These are phyloP conservation scores for Colletotrichum filicis DNA, from an alignment of 2,329 filamentous ascomycete species.

Conservation along the genomic window DNA sequence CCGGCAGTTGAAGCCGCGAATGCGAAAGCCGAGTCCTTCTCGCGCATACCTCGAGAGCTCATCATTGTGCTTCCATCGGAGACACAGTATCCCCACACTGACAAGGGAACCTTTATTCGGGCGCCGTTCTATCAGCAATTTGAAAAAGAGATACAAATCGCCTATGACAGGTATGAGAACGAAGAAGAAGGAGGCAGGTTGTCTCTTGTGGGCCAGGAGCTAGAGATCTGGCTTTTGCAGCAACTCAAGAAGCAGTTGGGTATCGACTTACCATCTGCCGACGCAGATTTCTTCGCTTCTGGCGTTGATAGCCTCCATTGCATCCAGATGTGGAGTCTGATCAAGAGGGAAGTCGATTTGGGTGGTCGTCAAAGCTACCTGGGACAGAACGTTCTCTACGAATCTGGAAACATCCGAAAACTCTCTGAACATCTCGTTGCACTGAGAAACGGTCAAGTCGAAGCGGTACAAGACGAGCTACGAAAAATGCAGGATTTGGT, in stretches of 20 bases:
- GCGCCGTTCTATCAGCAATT: background rate
- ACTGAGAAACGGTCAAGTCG: background rate
- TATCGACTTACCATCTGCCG: background rate
- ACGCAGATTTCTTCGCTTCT: background rate
- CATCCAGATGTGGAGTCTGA: background rate
- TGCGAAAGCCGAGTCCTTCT: background rate
- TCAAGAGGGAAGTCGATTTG: background rate
- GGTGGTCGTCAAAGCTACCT: background rate
- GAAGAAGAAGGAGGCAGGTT: background rate
- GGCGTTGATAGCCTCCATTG: background rate
- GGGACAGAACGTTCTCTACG: background rate
- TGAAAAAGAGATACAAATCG: background rate
- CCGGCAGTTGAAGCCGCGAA: background rate
- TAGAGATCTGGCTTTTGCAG: background rate
- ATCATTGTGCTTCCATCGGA: background rate
- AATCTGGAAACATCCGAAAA: background rate
- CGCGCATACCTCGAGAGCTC: background rate
- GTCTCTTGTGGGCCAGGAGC: background rate
- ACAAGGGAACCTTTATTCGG: background rate
- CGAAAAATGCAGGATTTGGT: conserved; percentile 46
- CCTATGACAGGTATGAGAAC: background rate
- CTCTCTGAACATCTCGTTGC: background rate
- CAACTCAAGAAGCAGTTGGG: background rate
- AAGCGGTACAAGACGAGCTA: conserved; percentile 37
- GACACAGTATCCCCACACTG: background rate